A percentile compares a stretch with the other conserved stretches of the same genome.
Conservation (phyloP, 2,329 filamentous ascomycete genomes). For the Sporothrix pseudoabietina region DNA sequence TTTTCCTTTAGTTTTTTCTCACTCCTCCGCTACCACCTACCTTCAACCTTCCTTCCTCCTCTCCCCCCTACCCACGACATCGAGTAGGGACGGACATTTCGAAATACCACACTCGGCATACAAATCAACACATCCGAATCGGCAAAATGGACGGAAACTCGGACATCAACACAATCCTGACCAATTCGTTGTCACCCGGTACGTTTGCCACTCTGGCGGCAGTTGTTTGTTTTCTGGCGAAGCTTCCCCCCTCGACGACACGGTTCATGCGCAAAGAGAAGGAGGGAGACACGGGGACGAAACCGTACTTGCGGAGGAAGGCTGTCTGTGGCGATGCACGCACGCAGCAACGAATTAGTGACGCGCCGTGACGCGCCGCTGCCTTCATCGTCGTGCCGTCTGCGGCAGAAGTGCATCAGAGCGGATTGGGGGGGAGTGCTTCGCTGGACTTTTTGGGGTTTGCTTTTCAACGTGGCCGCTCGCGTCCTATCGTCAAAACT, state of each 20-base stretch:
- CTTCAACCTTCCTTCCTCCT: conserved; percentile 1
- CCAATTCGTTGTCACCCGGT: conserved; percentile 95
- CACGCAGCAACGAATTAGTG: background rate
- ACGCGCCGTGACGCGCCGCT: conserved; percentile 29
- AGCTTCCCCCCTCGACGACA: conserved; percentile 30
- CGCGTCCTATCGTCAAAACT: conserved; percentile 28
- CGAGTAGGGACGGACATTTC: conserved; percentile 29
- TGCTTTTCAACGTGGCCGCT: background rate
- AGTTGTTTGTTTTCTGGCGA: conserved; percentile 29
- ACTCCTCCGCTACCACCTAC: conserved; percentile 3
- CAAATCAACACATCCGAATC: background rate
- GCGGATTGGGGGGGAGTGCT: background rate
- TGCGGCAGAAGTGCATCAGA: background rate
- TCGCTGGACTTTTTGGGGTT: background rate
- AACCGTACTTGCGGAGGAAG: background rate
- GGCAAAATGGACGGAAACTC: conserved; percentile 68
- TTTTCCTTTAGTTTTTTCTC: conserved; percentile 26
- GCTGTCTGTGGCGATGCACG: conserved; percentile 41
- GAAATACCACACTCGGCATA: conserved; percentile 20
- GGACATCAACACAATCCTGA: conserved; percentile 98
- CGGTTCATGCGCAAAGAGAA: background rate
- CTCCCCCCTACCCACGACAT: background rate
- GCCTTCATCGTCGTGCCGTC: background rate
- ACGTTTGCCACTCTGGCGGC: conserved; percentile 44
- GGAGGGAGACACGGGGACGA: background rate